Evolutionary conservation across 176 grass and related monocot species (phyloP), one percentile per base, ranked within the genome.

Genomic region (Thalia dealbata): DNA sequence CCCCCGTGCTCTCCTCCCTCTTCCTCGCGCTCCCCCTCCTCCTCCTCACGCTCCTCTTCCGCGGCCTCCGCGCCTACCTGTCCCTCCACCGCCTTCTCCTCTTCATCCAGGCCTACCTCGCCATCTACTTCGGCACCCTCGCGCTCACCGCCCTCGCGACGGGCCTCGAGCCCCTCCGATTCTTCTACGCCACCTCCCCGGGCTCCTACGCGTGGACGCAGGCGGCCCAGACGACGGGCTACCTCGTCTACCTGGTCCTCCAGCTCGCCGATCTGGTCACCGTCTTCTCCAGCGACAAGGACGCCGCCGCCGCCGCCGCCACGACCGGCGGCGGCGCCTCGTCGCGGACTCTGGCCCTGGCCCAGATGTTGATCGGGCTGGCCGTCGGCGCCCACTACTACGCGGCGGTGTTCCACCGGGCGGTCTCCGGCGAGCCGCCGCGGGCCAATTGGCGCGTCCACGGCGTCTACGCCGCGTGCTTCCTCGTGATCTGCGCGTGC

Each of bases 81-180:
- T 87, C 90, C 54, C 62, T 99, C 22, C 90, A 87, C 69, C 79
- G 82, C 56, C 72, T 85, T 27, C 87, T 99, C 27, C 61, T 93
- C 51, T 87, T 99, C 72, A 79, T 87, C 77, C 95, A 99, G 85
- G 87, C 95, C 30, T 99, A 91, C 81, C 95, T 99, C 27, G 90
- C 95, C 78, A 99, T 99, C 80, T 99, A 99, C 85, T 99, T 99
- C 72, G 87, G 71, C 32, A 99, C 90, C 75, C 95, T 99, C 50
- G 87, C 87, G 46, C 23, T 88, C 26, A 89, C 90, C 52, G 85
- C 90, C 10, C 80, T 91, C 5, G 85, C 78, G 28, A 87, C 85
- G 68, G 87, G 90, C n/a, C 88, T 99, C 1, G 95, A 99, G 73
- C 95, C 95, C 15, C 88, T 95, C 22, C 80, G 88, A 14, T 95